Evolutionary conservation across 805 yeast species (phyloP), one percentile per base, ranked within the genome.

Genomic region (Saccharomycopsis fodiens): DNA sequence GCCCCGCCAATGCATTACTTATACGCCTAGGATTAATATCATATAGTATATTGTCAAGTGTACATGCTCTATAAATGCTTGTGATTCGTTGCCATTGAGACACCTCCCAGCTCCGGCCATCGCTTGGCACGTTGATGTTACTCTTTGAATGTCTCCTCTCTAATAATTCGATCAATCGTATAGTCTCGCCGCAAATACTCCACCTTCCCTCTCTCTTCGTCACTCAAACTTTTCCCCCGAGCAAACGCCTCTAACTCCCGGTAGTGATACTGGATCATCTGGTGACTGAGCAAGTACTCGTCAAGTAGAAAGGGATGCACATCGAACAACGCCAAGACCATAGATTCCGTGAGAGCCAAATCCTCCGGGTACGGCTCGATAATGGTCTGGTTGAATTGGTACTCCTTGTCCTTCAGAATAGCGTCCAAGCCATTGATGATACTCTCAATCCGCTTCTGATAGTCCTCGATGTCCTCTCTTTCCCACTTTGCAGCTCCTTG

Each of bases 181-280:
- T 37, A 43, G 22, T 43, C 46, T 7, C 38, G 35, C 39, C 44
- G 39, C 10, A 12, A 7, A 21, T 43, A 43, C 16, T 34, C 8
- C 15, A 43, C 42, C 13, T 15, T 13, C 4, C 12, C 15, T 27
- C 34, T 43, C 31, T 37, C 46, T n/a, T 20, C 27, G 31, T 43
- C 46, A 17, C 37, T 16, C 37, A 43, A 38, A 16, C 12, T 8
- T 27, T 29, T 21, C 10, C 31, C 36, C 19, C 31, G 15, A 4
- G 12, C 8, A 37, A 25, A 37, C 4, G 46, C 47, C 25, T n/a
- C 10, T n/a, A 44, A n/a, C 21, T 44, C 47, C 17, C 35, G 13
- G 12, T 16, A 22, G 34, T 44, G 47, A 16, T 38, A 44, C 13
- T 44, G 44, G 6, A 44, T 3, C 10, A 44, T 17, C 8, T 30